Conservation (phyloP, 495 filamentous ascomycete genomes). For the Penicillium steckii region DNA sequence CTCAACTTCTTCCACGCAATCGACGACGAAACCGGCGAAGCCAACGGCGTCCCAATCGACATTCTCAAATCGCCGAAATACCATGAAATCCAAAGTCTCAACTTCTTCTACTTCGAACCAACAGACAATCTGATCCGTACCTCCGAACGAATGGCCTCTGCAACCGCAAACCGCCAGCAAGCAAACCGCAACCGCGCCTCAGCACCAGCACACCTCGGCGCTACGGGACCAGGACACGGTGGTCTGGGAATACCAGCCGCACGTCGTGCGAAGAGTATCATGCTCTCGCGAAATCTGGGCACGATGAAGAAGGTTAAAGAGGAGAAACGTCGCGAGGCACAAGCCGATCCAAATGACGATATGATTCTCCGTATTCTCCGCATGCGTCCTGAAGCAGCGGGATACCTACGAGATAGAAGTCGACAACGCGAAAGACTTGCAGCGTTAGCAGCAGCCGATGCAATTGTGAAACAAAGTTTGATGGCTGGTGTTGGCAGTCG, state of each 20-base stretch:
- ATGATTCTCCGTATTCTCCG: slow-evolving; percentile 95
- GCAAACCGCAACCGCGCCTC: slow-evolving; percentile 65
- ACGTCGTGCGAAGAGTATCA: slow-evolving; percentile 84
- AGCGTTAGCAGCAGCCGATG: slow-evolving; percentile 84
- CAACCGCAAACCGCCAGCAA: slow-evolving; percentile 77
- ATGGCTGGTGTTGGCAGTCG: slow-evolving; percentile 63
- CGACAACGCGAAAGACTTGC: slow-evolving; percentile 92
- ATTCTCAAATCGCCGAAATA: slow-evolving; percentile 96
- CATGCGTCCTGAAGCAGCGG: slow-evolving; percentile 92
- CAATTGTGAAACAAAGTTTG: slow-evolving; percentile 93
- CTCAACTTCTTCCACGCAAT: slow-evolving; percentile 93
- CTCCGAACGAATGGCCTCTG: slow-evolving; percentile 91
- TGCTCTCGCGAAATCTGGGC: slow-evolving; percentile 91
- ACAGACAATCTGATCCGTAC: slow-evolving; percentile 90
- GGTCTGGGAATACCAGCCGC: slow-evolving; percentile 69
- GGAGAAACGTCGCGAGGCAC: slow-evolving; percentile 90
- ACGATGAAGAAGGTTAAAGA: slow-evolving; percentile 96
- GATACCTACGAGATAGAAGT: slow-evolving; percentile 85
- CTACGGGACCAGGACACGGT: slow-evolving; percentile 58
- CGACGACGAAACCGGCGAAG: slow-evolving; percentile 83
- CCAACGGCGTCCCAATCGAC: slow-evolving; percentile 82
- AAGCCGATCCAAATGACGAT: slow-evolving; percentile 96
- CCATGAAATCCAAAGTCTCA: slow-evolving; percentile 90
- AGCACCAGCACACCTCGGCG: slow-evolving; percentile 62
- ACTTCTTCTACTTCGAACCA: slow-evolving; percentile 97